Percentiles rank a stretch among this genome's conserved stretches.
phyloP scores from a whole-genome alignment of 768 basidiomycete genomes.

The Strobilomyces dryophilus region DNA sequence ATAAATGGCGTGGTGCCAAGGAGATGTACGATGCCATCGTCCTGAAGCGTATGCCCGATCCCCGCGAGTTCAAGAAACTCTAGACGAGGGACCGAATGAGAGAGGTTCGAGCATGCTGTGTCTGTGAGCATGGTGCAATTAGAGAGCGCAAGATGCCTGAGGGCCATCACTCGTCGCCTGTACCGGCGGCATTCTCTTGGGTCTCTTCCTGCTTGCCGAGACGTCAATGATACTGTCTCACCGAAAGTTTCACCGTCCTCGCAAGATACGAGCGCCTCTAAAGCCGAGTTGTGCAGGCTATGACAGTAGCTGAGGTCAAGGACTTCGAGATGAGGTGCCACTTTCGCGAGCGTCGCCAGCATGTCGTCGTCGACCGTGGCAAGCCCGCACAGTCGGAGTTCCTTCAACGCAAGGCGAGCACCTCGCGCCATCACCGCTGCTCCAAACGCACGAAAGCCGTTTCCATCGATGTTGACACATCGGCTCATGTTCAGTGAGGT shows the following conservation, averaged over 20 bases:
- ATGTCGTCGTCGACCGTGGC: conserved; percentile 54
- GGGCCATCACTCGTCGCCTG: conserved; percentile 58
- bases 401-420: conserved; percentile 51
- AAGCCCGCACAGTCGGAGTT: conserved; percentile 66
- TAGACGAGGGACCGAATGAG: conserved; percentile 63
- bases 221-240: conserved; percentile 48
- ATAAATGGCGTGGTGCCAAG: conserved; percentile 67
- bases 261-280: conserved; percentile 69
- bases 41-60: conserved; percentile 62
- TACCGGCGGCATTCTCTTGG: conserved; percentile 44
- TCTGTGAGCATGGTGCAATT: conserved; percentile 70
- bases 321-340: conserved; percentile 69
- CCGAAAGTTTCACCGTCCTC: conserved; percentile 22
- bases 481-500: conserved; percentile 63
- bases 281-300: conserved; percentile 67
- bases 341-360: conserved; percentile 63
- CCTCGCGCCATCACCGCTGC: conserved; percentile 41
- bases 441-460: conserved; percentile 52
- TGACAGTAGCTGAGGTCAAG: conserved; percentile 75
- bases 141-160: conserved; percentile 74
- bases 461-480: conserved; percentile 64
- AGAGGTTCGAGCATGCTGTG: conserved; percentile 67
- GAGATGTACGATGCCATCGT: conserved; percentile 71
- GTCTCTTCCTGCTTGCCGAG: conserved; percentile 65
- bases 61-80: conserved; percentile 78